Percentiles rank a stretch among this genome's conserved stretches.
Evolutionary conservation across 2,329 filamentous ascomycete genomes (phyloP).

Genomic region (Ophidiomyces ophidiicola): DNA sequence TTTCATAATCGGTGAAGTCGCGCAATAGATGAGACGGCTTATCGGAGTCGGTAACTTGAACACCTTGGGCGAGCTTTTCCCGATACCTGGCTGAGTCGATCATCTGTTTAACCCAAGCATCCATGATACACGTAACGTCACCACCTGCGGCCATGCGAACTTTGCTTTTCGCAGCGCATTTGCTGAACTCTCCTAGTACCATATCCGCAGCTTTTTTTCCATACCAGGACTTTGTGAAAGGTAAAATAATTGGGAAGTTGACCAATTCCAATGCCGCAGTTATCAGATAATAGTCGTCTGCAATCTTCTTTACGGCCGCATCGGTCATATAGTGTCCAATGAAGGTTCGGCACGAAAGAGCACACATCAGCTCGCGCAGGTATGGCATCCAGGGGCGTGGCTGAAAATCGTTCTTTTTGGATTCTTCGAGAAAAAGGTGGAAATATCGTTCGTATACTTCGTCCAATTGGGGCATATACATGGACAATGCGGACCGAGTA

Average conservation of each 20-base stretch:
- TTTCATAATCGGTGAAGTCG: slow-evolving; percentile 81
- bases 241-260: slow-evolving; percentile 94
- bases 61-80: slow-evolving; percentile 61
- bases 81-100: slow-evolving; percentile 72
- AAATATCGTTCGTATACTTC: slow-evolving; percentile 85
- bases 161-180: slow-evolving; percentile 88
- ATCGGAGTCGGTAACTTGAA: slow-evolving; percentile 53
- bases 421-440: slow-evolving; percentile 61
- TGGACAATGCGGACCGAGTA: slow-evolving; percentile 75
- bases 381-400: slow-evolving; percentile 78
- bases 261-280: slow-evolving; percentile 92
- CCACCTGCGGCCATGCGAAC: slow-evolving; percentile 81
- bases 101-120: slow-evolving; percentile 84
- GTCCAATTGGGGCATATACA: slow-evolving; percentile 84
- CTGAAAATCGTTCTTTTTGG: slow-evolving; percentile 57
- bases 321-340: slow-evolving; percentile 91
- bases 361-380: slow-evolving; percentile 91
- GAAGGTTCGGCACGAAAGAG: slow-evolving; percentile 91
- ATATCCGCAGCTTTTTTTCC: slow-evolving; percentile 92
- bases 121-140: slow-evolving; percentile 82
- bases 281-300: slow-evolving; percentile 93
- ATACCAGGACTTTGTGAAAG: slow-evolving; percentile 92
- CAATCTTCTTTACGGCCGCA: slow-evolving; percentile 81
- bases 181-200: slow-evolving; percentile 77
- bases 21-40: slow-evolving; percentile 77